A percentile compares a stretch with the other conserved stretches of the same genome.
Evolutionary conservation across 495 filamentous ascomycete genomes (phyloP).

Genomic region (Thozetella sp.): DNA sequence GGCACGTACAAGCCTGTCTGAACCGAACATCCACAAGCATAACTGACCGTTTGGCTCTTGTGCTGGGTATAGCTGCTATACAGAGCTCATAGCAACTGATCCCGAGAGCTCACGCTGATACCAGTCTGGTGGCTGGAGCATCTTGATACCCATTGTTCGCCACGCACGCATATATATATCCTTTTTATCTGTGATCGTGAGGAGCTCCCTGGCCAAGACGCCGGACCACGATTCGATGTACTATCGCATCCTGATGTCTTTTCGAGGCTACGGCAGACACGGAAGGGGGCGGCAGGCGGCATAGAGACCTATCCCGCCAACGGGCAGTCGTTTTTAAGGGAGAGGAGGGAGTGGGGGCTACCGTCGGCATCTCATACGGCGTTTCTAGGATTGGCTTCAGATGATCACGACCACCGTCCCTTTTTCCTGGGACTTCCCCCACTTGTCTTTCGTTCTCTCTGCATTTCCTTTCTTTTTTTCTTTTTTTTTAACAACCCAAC

Average conservation of each 20-base stretch:
- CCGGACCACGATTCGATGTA: neutral
- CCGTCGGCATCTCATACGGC: neutral
- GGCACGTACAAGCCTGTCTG: constrained; percentile 58
- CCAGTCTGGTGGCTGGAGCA: neutral
- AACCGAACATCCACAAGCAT: constrained; percentile 34
- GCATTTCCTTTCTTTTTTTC: constrained; percentile 1
- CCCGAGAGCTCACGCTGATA: constrained; percentile 12
- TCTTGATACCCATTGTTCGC: neutral
- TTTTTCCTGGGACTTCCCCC: too few relatives aligned
- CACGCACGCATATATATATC: neutral
- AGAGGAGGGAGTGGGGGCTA: neutral
- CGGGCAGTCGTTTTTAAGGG: neutral
- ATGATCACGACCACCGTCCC: neutral
- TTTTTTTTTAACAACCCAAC: constrained; percentile 1
- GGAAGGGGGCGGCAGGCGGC: neutral
- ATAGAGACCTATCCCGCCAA: neutral
- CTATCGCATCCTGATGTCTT: neutral
- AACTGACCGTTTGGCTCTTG: constrained; percentile 18
- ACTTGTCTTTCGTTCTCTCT: too few relatives aligned
- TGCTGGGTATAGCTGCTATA: constrained; percentile 36
- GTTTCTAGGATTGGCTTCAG: neutral
- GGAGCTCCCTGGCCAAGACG: neutral
- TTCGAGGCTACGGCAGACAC: neutral
- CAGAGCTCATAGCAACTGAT: constrained; percentile 51
- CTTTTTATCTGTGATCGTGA: too few relatives aligned